Evolutionary conservation across 2,329 filamentous ascomycete species (phyloP), one percentile per base, ranked within the genome.

Genomic region (Monosporascus sp.): DNA sequence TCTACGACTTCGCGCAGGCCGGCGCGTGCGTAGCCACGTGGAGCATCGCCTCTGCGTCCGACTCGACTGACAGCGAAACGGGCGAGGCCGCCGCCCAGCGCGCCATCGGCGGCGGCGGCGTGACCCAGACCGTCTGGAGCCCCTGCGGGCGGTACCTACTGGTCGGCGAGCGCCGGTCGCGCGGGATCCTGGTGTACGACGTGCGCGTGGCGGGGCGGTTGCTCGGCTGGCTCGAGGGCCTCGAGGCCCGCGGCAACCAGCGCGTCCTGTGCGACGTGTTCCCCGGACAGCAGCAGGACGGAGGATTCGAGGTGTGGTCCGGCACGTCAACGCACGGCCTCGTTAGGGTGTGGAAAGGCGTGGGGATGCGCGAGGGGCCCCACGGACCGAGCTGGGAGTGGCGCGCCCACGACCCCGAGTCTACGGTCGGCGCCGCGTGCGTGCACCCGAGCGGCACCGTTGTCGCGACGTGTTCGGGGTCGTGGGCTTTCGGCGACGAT

Each of bases 251-350:
- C 2, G 79, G 78, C 0, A 82, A 84, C 58, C 84, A 86, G 64
- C 75, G 79, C 40, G 65, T 86, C 40, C 71, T 68, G 11, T 78
- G 79, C 54, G 79, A 85, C 62, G 73, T 82, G 3, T 86, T 80
- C 58, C 70, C 74, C 0, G 71, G 73, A 63, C 2, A 60, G 57
- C 0, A 54, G 56, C 0, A 35, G 19, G 41, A 44, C 14, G 70
- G 70, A 1, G 75, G 76, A 2, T 84, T 83, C 56, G 84, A 87
- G 64, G 74, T 86, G 46, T 87, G 84, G 84, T 80, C 80, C 6
- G 84, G 84, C 2, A 76, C 78, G 1, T 72, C 74, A 44, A 71
- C 43, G 22, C n/a, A 77, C 55, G 83, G 84, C 1, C 63, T 68
- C 3, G 78, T 84, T n/a, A 72, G 73, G 45, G 76, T 85, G 7